Percentiles rank a stretch among this genome's conserved stretches.
Evolutionary conservation across 495 filamentous ascomycete genomes (phyloP).

Genomic region (Aspergillus kassunensis): DNA sequence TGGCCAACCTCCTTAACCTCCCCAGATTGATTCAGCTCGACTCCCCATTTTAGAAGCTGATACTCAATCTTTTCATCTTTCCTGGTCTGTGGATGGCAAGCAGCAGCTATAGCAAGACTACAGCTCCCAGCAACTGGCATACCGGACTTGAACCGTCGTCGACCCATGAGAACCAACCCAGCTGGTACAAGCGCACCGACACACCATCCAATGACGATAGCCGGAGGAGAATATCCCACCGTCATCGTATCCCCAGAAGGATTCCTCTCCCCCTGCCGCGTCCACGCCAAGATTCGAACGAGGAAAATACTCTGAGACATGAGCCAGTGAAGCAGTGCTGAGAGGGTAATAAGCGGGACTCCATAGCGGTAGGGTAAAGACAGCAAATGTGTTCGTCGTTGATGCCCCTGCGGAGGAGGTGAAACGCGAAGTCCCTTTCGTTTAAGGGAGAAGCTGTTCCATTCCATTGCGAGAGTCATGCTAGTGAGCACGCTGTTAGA

Average conservation of each 20-base stretch:
- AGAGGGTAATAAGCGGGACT: slow-evolving; percentile 27
- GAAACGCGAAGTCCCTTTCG: slow-evolving; percentile 46
- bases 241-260: slow-evolving; percentile 11
- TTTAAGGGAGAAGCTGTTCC: slow-evolving; percentile 7
- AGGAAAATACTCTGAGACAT: slow-evolving; percentile 41
- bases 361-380: slow-evolving; percentile 36
- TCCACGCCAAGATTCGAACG: slow-evolving; percentile 17
- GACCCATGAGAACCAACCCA: background rate
- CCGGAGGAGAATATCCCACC: slow-evolving; percentile 28
- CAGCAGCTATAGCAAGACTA: slow-evolving; percentile 46
- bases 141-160: slow-evolving; percentile 8
- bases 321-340: slow-evolving; percentile 36
- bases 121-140: slow-evolving; percentile 42
- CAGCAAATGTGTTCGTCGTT: slow-evolving; percentile 40
- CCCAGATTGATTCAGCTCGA: too few relatives aligned
- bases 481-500: slow-evolving; percentile 36
- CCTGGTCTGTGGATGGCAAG: slow-evolving; percentile 32
- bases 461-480: slow-evolving; percentile 40
- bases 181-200: slow-evolving; percentile 15
- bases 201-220: slow-evolving; percentile 26
- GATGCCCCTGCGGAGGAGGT: slow-evolving; percentile 30
- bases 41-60: too few relatives aligned
- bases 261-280: background rate
- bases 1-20: too few relatives aligned
- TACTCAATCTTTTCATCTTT: too few relatives aligned